Conservation (phyloP, 768 basidiomycete genomes). For the Calocybe indica region DNA sequence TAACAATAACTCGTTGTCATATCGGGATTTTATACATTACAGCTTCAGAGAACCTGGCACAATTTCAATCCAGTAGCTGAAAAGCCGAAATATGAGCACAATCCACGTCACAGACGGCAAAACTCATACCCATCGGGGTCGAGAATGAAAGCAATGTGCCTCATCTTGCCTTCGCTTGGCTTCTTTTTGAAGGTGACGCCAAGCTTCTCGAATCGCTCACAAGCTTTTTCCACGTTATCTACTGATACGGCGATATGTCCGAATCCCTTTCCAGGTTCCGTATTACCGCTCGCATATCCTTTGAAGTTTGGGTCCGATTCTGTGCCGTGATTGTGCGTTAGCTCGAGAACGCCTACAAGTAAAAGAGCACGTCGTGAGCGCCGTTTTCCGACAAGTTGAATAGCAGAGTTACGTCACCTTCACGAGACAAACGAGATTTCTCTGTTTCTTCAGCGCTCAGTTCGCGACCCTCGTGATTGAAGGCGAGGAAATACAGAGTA, state of each 20-base stretch:
- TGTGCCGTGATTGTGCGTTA: conserved; percentile 88
- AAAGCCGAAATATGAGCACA: neutral
- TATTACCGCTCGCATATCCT: conserved; percentile 84
- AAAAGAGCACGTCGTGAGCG: too few relatives aligned
- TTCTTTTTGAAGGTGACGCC: conserved; percentile 86
- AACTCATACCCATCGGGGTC: conserved; percentile 72
- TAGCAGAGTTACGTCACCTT: conserved; percentile 41
- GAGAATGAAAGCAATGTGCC: conserved; percentile 74
- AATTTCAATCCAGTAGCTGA: conserved; percentile 58
- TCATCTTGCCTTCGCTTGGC: conserved; percentile 83
- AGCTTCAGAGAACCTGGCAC: conserved; percentile 28
- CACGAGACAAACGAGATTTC: conserved; percentile 46
- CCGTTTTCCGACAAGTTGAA: neutral
- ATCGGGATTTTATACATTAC: conserved; percentile 6
- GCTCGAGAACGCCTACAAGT: conserved; percentile 66
- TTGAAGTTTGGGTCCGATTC: conserved; percentile 73
- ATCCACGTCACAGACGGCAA: neutral
- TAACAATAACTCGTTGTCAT: too few relatives aligned
- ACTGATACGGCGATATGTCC: conserved; percentile 89
- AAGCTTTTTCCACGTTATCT: conserved; percentile 77
- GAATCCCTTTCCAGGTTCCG: conserved; percentile 73
- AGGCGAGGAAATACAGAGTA: conserved; percentile 85
- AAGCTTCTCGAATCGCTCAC: conserved; percentile 73
- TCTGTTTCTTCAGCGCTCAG: conserved; percentile 49
- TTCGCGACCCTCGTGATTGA: conserved; percentile 50